Conservation (phyloP, 192 early-diverging fungal species). For the Lunasporangiospora selenospora region DNA sequence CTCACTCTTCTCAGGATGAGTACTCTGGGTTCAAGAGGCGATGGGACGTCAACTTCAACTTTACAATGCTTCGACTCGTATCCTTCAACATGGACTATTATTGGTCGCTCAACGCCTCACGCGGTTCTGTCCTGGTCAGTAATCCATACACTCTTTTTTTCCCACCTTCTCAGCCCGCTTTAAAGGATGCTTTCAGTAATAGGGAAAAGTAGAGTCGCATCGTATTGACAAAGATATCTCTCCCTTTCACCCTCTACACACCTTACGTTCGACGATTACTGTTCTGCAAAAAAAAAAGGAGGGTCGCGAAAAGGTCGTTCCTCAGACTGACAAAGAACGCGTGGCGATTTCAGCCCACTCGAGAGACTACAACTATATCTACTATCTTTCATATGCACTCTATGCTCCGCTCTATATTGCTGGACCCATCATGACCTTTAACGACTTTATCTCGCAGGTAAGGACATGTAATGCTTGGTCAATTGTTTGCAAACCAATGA, state of each 20-base stretch:
- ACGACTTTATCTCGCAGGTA: conserved; percentile 89
- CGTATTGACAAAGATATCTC: no score
- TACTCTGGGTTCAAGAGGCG: conserved; percentile 74
- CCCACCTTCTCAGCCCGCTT: no score
- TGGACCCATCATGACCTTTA: conserved; percentile 96
- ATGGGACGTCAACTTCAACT: conserved; percentile 93
- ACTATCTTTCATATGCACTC: conserved; percentile 81
- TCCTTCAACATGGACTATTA: conserved; percentile 96
- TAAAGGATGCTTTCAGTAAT: no score
- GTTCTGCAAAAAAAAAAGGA: no score
- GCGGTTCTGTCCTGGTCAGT: conserved; percentile 19
- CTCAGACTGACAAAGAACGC: conserved; percentile 64
- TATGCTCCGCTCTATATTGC: conserved; percentile 95
- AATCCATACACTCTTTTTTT: no score
- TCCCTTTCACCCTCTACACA: no score
- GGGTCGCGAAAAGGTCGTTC: conserved; percentile 32
- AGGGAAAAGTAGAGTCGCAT: no score
- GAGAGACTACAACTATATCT: conserved; percentile 77
- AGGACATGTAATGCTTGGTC: not conserved
- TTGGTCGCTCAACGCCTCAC: conserved; percentile 60
- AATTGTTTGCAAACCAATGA: not conserved
- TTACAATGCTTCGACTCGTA: conserved; percentile 87
- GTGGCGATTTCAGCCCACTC: conserved; percentile 57
- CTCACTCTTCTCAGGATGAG: no score
- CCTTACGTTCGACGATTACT: no score